Conservation (phyloP, 306 rosid genomes). For the Trichosanthes truncata region DNA sequence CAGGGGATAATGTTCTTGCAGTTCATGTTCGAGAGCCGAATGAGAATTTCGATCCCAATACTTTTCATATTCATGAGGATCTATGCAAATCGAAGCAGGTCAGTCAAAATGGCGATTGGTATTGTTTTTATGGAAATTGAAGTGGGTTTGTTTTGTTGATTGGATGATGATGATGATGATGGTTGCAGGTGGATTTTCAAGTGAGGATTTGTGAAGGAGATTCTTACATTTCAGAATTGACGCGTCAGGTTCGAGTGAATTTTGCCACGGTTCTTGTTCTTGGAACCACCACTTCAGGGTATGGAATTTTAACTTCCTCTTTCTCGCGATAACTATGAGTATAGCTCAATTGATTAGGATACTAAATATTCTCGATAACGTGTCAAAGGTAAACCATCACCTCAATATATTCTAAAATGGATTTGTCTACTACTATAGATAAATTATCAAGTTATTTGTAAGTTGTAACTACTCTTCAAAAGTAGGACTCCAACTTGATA, state of each 20-base stretch:
- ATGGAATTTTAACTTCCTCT: background rate
- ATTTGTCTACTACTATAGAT: too few species aligned
- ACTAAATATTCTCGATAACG: too few species aligned
- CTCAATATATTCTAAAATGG: too few species aligned
- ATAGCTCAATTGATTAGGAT: too few species aligned
- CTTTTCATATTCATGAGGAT: slow-evolving; percentile 43
- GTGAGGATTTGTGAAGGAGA: slow-evolving; percentile 32
- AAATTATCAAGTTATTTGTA: too few species aligned
- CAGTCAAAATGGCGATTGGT: background rate
- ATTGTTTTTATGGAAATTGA: background rate
- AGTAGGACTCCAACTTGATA: too few species aligned
- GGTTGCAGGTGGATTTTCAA: slow-evolving; percentile 38
- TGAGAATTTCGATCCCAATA: slow-evolving; percentile 31
- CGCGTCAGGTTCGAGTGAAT: slow-evolving; percentile 28
- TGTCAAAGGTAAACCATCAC: too few species aligned
- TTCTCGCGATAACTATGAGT: too few species aligned
- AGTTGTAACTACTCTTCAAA: too few species aligned
- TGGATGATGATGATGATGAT: background rate
- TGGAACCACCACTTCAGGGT: slow-evolving; percentile 37
- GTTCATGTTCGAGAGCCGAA: slow-evolving; percentile 23
- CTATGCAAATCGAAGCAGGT: slow-evolving; percentile 40
- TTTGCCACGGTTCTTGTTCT: slow-evolving; percentile 30
- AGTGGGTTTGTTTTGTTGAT: background rate
- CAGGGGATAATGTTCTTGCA: slow-evolving; percentile 27
- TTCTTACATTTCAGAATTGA: slow-evolving; percentile 26